These are phyloP conservation scores for Scedosporium boydii DNA, from an alignment of 2,329 filamentous ascomycete genomes.

Conservation along the genomic window DNA sequence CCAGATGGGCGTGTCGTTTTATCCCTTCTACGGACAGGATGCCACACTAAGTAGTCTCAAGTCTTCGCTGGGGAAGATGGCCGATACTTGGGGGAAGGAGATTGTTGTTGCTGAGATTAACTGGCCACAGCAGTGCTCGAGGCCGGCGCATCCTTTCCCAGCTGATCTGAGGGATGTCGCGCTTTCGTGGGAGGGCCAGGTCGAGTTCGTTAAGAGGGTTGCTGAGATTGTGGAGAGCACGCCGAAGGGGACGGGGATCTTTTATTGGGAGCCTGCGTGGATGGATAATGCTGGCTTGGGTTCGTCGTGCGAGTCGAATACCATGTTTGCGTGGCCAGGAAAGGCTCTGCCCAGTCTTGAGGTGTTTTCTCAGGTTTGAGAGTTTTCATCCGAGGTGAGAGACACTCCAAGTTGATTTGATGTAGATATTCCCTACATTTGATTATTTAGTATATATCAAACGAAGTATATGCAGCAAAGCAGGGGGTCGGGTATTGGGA, in stretches of 20 bases:
- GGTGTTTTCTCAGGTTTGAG: conserved; percentile 3
- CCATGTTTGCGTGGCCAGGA: conserved; percentile 48
- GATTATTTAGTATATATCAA: too few relatives aligned
- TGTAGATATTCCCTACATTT: too few relatives aligned
- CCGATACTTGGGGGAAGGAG: conserved; percentile 51
- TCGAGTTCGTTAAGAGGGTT: conserved; percentile 49
- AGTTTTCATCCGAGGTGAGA: not conserved
- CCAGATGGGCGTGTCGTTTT: conserved; percentile 63
- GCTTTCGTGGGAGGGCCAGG: conserved; percentile 53
- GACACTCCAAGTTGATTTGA: too few relatives aligned
- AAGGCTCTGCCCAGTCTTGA: conserved; percentile 44
- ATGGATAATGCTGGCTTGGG: conserved; percentile 55
- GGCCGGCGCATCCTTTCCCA: conserved; percentile 49
- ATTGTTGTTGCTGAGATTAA: conserved; percentile 62
- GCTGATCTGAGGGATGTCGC: conserved; percentile 50
- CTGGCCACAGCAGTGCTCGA: conserved; percentile 58
- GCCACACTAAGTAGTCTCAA: conserved; percentile 51
- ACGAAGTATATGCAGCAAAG: too few relatives aligned
- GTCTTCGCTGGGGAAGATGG: conserved; percentile 47
- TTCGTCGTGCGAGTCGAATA: conserved; percentile 55
- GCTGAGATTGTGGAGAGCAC: conserved; percentile 45
- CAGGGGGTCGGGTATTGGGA: too few relatives aligned
- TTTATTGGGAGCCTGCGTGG: conserved; percentile 70
- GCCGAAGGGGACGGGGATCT: conserved; percentile 48
- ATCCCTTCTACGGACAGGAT: conserved; percentile 56